A percentile compares a stretch with the other conserved stretches of the same genome.
These are phyloP conservation scores for Saturnispora serradocipensis DNA, from an alignment of 805 yeast genomes.

Conservation along the genomic window DNA sequence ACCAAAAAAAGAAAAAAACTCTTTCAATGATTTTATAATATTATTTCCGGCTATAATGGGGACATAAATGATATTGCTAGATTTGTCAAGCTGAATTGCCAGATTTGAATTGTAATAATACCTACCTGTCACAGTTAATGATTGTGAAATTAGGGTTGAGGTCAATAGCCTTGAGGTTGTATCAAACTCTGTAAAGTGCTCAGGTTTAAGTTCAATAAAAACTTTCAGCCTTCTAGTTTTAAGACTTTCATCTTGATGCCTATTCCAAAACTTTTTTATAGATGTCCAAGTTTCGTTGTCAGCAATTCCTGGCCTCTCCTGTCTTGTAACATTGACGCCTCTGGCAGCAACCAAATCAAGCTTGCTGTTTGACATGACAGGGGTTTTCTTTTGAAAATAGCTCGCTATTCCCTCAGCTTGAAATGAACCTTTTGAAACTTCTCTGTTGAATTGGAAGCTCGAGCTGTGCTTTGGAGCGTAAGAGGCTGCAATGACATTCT, in stretches of 20 bases:
- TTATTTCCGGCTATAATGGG: constrained; percentile 6
- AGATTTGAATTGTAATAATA: constrained; percentile 8
- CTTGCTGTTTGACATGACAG: background rate
- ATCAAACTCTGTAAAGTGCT: constrained; percentile 2
- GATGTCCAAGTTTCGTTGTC: constrained; percentile 4
- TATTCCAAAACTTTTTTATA: constrained; percentile 7
- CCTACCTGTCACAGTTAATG: background rate
- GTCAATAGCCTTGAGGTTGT: constrained; percentile 1
- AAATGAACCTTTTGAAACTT: constrained; percentile 19
- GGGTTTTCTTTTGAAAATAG: background rate
- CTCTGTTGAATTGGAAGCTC: constrained; percentile 18
- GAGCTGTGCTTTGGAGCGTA: constrained; percentile 9
- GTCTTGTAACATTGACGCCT: background rate
- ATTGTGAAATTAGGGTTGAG: constrained; percentile 4
- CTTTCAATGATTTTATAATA: background rate
- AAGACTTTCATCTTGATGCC: constrained; percentile 2
- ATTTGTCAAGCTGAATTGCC: constrained; percentile 2
- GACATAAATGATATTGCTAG: background rate
- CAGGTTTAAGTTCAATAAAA: constrained; percentile 4
- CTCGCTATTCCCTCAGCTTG: constrained; percentile 19
- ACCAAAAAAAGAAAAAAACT: constrained; percentile 6
- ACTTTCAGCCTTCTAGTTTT: constrained; percentile 2
- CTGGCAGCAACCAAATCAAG: constrained; percentile 9
- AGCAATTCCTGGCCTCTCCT: background rate
- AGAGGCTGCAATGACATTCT: constrained; percentile 5